Percentiles rank a stretch among this genome's conserved stretches.
Conservation (phyloP, 148 eudicot species). For the Nepenthes gracilis region DNA sequence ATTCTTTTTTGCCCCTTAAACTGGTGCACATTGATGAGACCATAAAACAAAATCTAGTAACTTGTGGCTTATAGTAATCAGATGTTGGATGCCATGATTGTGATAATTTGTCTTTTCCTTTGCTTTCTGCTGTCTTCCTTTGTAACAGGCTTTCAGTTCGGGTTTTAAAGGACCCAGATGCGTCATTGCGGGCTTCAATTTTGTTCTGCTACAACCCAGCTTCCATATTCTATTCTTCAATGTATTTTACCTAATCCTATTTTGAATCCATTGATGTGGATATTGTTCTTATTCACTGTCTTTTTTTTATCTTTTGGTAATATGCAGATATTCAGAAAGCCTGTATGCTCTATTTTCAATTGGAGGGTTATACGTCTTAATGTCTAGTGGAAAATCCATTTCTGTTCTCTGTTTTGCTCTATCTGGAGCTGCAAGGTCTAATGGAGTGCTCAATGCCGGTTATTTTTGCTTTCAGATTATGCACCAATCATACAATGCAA, state of each 20-base stretch:
- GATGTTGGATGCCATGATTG: too few species aligned
- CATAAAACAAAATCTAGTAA: too few species aligned
- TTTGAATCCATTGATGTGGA: not conserved
- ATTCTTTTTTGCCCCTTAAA: too few species aligned
- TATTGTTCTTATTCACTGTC: not conserved
- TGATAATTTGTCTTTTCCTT: not conserved
- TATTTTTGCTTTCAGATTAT: constrained; percentile 63
- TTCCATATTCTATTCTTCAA: constrained; percentile 90
- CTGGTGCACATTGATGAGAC: too few species aligned
- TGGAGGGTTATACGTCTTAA: constrained; percentile 63
- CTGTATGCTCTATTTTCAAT: constrained; percentile 72
- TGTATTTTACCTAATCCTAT: constrained; percentile 25
- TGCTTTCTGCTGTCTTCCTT: constrained; percentile 1
- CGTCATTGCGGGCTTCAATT: constrained; percentile 61
- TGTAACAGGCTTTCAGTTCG: constrained; percentile 59
- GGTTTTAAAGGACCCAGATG: constrained; percentile 53
- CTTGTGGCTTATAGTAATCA: too few species aligned
- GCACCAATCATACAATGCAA: constrained; percentile 54
- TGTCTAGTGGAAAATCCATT: constrained; percentile 35
- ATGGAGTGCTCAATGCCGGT: constrained; percentile 90
- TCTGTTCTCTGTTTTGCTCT: constrained; percentile 60
- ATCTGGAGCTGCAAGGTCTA: constrained; percentile 76
- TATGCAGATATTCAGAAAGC: constrained; percentile 86
- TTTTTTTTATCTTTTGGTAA: not conserved
- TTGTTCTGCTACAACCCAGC: constrained; percentile 97